Evolutionary conservation across 1,284 basidiomycete genomes (phyloP).

Genomic region (Psilocybe mexicana): DNA sequence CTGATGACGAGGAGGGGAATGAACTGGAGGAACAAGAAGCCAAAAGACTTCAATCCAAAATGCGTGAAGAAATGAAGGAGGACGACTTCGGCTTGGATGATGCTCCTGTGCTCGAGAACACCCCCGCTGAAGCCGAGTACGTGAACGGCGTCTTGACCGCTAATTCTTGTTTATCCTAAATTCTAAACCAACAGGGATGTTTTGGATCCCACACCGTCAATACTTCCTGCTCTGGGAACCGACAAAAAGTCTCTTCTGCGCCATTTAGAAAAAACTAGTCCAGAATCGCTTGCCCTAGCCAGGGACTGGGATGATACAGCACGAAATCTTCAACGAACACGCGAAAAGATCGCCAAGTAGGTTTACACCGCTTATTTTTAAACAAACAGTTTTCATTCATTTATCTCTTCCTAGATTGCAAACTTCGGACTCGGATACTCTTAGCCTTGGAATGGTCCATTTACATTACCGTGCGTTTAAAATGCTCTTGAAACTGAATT

Average conservation of each 20-base stretch:
- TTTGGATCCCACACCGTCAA: slow-evolving; percentile 34
- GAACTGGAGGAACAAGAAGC: slow-evolving; percentile 91
- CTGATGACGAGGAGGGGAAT: slow-evolving; percentile 83
- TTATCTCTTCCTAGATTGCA: slow-evolving; percentile 42
- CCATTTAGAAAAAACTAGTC: slow-evolving; percentile 78
- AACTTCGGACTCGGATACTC: slow-evolving; percentile 44
- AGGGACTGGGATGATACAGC: slow-evolving; percentile 76
- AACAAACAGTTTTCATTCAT: not conserved
- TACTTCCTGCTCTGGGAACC: slow-evolving; percentile 39
- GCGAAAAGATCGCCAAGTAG: slow-evolving; percentile 58
- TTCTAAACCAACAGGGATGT: slow-evolving; percentile 27
- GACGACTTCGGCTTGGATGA: slow-evolving; percentile 88
- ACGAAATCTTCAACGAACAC: slow-evolving; percentile 52
- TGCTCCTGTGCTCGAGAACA: slow-evolving; percentile 42
- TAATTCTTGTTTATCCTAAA: not conserved
- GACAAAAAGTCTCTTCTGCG: slow-evolving; percentile 69
- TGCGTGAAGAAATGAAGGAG: slow-evolving; percentile 71
- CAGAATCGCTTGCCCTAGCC: slow-evolving; percentile 76
- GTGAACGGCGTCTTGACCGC: slow-evolving; percentile 22
- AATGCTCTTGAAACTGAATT: not conserved
- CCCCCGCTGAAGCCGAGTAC: slow-evolving; percentile 41
- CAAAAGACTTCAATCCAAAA: slow-evolving; percentile 75
- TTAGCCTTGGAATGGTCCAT: slow-evolving; percentile 68
- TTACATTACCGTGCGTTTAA: slow-evolving; percentile 71
- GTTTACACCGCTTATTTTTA: slow-evolving; percentile 22